Evolutionary conservation across 2,329 filamentous ascomycete species (phyloP).

Genomic region (Tolypocladium tropicale): DNA sequence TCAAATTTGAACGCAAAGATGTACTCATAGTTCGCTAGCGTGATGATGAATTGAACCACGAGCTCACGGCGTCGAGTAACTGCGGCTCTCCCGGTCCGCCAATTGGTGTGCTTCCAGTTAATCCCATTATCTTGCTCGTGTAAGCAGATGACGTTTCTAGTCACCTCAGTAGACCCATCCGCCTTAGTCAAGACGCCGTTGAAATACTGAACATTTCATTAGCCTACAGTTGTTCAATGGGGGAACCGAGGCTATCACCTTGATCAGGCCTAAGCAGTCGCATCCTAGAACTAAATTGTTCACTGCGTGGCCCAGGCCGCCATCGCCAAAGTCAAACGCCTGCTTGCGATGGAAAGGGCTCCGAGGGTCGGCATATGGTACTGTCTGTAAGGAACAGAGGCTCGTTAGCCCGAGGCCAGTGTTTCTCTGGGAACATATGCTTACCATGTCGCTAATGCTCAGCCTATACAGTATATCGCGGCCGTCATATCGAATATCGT

Average conservation of each 20-base stretch:
- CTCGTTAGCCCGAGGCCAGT: background rate
- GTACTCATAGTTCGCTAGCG: conserved; percentile 53
- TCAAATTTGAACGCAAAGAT: conserved; percentile 35
- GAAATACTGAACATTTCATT: conserved; percentile 18
- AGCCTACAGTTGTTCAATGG: background rate
- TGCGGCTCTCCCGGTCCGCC: conserved; percentile 43
- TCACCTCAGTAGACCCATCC: conserved; percentile 23
- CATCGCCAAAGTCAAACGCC: conserved; percentile 59
- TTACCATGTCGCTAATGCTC: conserved; percentile 56
- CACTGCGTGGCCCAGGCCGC: conserved; percentile 51
- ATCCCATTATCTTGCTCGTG: conserved; percentile 37
- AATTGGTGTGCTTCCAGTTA: conserved; percentile 52
- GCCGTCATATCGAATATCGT: conserved; percentile 57
- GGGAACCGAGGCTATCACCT: conserved; percentile 7
- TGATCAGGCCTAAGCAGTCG: conserved; percentile 56
- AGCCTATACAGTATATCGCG: conserved; percentile 46
- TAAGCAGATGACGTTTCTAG: conserved; percentile 30
- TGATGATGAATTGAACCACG: conserved; percentile 51
- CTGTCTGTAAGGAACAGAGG: conserved; percentile 17
- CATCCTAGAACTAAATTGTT: conserved; percentile 57
- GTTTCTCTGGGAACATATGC: background rate
- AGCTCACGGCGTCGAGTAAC: conserved; percentile 45
- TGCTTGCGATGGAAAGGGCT: conserved; percentile 44
- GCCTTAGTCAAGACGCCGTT: conserved; percentile 20
- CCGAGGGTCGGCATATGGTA: conserved; percentile 53